Conservation (phyloP, 352 stramenopile species). For the Peronospora belbahrii region DNA sequence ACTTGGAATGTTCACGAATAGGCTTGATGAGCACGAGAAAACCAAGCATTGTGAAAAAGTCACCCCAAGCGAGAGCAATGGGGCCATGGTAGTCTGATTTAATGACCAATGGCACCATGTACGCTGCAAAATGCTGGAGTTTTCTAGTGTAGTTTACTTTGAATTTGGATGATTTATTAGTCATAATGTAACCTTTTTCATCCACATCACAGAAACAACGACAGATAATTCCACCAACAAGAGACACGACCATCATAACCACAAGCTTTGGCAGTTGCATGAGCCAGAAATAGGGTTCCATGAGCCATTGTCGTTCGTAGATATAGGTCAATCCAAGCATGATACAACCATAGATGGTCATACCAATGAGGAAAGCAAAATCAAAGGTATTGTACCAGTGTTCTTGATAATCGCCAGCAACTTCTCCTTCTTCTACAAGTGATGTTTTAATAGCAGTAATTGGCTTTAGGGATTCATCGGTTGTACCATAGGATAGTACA, state of each 20-base stretch:
- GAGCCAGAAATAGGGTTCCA: conserved; percentile 48
- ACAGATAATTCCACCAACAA: conserved; percentile 65
- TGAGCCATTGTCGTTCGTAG: conserved; percentile 52
- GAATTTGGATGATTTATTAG: conserved; percentile 74
- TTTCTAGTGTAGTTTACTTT: conserved; percentile 88
- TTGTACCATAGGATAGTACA: conserved; percentile 36
- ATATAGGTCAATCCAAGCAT: conserved; percentile 55
- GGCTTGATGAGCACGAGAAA: conserved; percentile 84
- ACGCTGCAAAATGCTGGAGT: conserved; percentile 76
- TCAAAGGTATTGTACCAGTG: conserved; percentile 51
- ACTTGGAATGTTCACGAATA: conserved; percentile 63
- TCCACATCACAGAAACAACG: conserved; percentile 76
- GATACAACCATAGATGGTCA: conserved; percentile 38
- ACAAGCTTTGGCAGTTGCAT: conserved; percentile 59
- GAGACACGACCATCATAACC: conserved; percentile 69
- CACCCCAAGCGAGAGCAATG: conserved; percentile 68
- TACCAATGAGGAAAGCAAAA: conserved; percentile 52
- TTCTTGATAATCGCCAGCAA: conserved; percentile 49
- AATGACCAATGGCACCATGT: conserved; percentile 75
- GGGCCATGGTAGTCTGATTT: conserved; percentile 52
- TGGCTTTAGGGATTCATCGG: conserved; percentile 29
- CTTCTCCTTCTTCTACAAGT: conserved; percentile 54
- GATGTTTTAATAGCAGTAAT: conserved; percentile 43
- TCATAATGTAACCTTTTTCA: conserved; percentile 80
- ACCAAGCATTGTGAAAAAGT: conserved; percentile 74